phyloP scores from a whole-genome alignment of 257 asterid species.

The Galeopsis tetrahit region DNA sequence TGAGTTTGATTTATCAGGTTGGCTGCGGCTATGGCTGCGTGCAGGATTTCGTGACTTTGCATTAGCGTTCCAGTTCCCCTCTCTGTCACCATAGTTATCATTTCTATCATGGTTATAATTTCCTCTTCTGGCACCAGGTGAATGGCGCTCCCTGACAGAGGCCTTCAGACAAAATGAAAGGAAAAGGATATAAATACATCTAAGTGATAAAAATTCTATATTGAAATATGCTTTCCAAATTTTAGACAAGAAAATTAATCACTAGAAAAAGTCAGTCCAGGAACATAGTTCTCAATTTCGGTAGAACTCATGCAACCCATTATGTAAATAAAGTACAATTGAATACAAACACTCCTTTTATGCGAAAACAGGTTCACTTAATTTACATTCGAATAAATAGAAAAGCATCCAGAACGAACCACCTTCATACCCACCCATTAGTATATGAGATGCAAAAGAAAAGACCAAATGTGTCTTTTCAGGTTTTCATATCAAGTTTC shows the following conservation, averaged over 20 bases:
- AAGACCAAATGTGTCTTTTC: background rate
- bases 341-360: background rate
- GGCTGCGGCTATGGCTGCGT: conserved; percentile 67
- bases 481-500: conserved; percentile 7
- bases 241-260: background rate
- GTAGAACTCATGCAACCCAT: conserved; percentile 6
- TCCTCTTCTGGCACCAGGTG: conserved; percentile 79
- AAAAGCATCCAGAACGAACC: background rate
- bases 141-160: conserved; percentile 68
- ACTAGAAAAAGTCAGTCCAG: conserved; percentile 1
- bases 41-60: conserved; percentile 66
- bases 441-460: conserved; percentile 6
- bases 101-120: conserved; percentile 70
- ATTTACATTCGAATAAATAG: conserved; percentile 10
- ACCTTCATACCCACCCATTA: conserved; percentile 9
- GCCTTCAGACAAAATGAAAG: conserved; percentile 57
- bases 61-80: conserved; percentile 72
- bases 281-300: conserved; percentile 9
- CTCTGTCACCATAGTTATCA: conserved; percentile 71
- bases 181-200: conserved; percentile 25
- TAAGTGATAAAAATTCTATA: background rate
- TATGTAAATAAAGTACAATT: conserved; percentile 12
- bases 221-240: background rate
- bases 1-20: conserved; percentile 66
- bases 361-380: conserved; percentile 5